Evolutionary conservation across 1,284 basidiomycete species (phyloP), one percentile per base, ranked within the genome.

Genomic region (Ustilago sp.): DNA sequence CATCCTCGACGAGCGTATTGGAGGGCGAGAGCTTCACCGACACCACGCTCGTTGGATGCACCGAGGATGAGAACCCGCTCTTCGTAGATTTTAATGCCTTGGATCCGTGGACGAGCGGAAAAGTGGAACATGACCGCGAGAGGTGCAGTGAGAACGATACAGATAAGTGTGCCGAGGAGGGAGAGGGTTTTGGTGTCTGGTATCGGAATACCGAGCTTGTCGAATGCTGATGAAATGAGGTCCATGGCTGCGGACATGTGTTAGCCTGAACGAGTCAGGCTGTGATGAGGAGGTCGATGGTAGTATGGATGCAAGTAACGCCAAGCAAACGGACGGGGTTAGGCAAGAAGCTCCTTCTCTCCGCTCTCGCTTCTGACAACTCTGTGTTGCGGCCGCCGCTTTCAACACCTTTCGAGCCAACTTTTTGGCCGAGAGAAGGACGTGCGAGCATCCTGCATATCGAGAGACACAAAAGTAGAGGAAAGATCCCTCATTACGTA

Each of bases 51-150:
- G 34, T 73, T 80, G 8, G 92, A 92, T 1, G 92, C 93, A 17
- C 94, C 94, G 34, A 95, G 87, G 65, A 95, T 88, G 12, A 94
- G 86, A 7, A 95, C 92, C 1, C 92, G 90, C 82, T 95, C 93
- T 8, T 88, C 68, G 8, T 61, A 62, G 4, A 86, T 87, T 12
- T 83, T 79, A 60, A 90, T 62, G 4, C 64, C 41, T 36, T 77
- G 75, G 3, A 41, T 71, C 19, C 70, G 63, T 23, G 67, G 66
- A 1, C 72, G 54, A 1, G 65, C 58, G 17, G 72, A 65, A 45
- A 63, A 65, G 52, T 71, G 67, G 38, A 71, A 73, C 57, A 61
- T 72, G 54, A 70, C 45, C 4, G 59, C 60, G 5, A 73, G 38
- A 2, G 67, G 73, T 8, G 56, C 51, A 0, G 69, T 63, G 5